These are phyloP conservation scores for Caloboletus inedulis DNA, from an alignment of 1,284 basidiomycete species.

Conservation along the genomic window DNA sequence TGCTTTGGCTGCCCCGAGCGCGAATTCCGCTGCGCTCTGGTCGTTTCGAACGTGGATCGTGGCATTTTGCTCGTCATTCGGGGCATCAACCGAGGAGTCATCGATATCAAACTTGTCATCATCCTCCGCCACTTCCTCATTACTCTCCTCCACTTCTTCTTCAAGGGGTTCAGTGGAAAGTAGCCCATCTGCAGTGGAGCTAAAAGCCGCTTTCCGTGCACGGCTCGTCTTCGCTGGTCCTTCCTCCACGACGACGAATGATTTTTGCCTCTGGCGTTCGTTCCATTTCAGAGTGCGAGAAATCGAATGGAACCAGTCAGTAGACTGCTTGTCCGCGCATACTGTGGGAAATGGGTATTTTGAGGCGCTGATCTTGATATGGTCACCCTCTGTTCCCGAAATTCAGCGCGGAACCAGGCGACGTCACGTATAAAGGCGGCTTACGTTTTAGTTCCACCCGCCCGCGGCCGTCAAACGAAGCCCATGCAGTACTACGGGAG, in stretches of 20 bases:
- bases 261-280: slow-evolving; percentile 95
- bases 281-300: slow-evolving; percentile 51
- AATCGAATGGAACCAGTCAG: slow-evolving; percentile 96
- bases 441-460: slow-evolving; percentile 92
- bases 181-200: slow-evolving; percentile 15
- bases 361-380: slow-evolving; percentile 98
- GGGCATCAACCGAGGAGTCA: slow-evolving; percentile 66
- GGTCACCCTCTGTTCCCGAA: slow-evolving; percentile 81
- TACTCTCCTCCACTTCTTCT: slow-evolving; percentile 38
- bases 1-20: slow-evolving; percentile 27
- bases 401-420: slow-evolving; percentile 13
- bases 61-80: slow-evolving; percentile 34
- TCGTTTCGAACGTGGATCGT: slow-evolving; percentile 17
- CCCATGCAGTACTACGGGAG: slow-evolving; percentile 98
- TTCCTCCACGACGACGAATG: slow-evolving; percentile 96
- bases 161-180: slow-evolving; percentile 35
- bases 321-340: slow-evolving; percentile 94
- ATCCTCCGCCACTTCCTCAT: slow-evolving; percentile 49
- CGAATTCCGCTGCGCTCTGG: slow-evolving; percentile 20
- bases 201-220: slow-evolving; percentile 22
- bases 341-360: slow-evolving; percentile 99
- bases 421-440: slow-evolving; percentile 33
- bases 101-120: slow-evolving; percentile 89
- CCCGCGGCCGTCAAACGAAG: slow-evolving; percentile 96
- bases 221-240: slow-evolving; percentile 49